Percentiles rank a stretch among this genome's conserved stretches.
phyloP scores from a whole-genome alignment of 192 early-diverging fungal species.

The Funneliformis mosseae region DNA sequence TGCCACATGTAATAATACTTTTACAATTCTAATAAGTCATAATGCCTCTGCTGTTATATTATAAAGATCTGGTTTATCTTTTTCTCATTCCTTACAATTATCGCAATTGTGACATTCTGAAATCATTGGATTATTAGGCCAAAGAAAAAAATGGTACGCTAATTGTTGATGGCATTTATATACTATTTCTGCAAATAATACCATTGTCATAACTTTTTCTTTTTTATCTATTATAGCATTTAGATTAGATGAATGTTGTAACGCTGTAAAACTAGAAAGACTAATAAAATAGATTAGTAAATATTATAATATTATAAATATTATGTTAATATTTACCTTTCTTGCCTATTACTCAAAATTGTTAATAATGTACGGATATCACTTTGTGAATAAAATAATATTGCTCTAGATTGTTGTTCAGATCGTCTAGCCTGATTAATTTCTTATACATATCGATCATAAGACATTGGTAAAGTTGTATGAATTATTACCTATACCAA shows the following conservation, averaged over 20 bases:
- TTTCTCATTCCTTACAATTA: slow-evolving; percentile 4
- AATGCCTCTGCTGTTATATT: background rate
- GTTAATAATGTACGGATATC: slow-evolving; percentile 7
- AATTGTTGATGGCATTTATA: slow-evolving; percentile 6
- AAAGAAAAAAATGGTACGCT: background rate
- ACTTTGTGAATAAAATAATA: background rate
- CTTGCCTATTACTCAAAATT: background rate
- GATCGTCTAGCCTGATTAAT: background rate
- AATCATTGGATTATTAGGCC: background rate
- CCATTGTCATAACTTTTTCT: background rate
- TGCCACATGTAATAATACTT: background rate
- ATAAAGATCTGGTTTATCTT: background rate
- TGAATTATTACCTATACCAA: background rate
- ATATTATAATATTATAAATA: background rate
- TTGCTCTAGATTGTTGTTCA: background rate
- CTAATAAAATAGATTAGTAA: background rate
- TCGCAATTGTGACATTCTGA: background rate
- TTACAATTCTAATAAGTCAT: background rate
- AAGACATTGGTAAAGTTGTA: background rate
- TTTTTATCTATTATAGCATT: background rate
- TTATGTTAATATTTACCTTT: slow-evolving; percentile 16
- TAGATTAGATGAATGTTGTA: too few species aligned
- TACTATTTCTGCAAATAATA: background rate
- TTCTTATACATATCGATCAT: slow-evolving; percentile 1
- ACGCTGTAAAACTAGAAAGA: background rate